A percentile compares a stretch with the other conserved stretches of the same genome.
Conservation (phyloP, 192 early-diverging fungal species). For the Backusella circina region DNA sequence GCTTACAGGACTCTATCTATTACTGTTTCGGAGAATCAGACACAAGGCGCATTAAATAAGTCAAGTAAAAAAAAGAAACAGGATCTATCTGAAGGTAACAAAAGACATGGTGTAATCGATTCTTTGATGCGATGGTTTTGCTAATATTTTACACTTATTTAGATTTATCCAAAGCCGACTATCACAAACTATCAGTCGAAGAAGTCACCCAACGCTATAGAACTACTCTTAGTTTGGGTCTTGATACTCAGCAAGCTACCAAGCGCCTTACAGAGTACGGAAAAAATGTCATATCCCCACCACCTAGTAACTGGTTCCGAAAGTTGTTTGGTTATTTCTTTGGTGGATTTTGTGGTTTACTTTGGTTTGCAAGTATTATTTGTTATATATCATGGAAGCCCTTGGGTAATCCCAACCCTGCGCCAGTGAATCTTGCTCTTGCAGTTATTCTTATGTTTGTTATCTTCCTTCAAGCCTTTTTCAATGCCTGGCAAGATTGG, state of each 20-base stretch:
- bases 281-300: conserved; percentile 40
- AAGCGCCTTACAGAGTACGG: conserved; percentile 35
- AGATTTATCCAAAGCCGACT: conserved; percentile 36
- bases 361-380: conserved; percentile 68
- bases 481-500: conserved; percentile 71
- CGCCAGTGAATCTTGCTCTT: conserved; percentile 53
- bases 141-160: conserved; percentile 9
- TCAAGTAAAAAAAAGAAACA: conserved; percentile 6
- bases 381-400: conserved; percentile 65
- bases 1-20: conserved; percentile 47
- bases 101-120: not conserved
- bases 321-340: conserved; percentile 53
- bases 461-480: conserved; percentile 63
- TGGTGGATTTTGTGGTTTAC: conserved; percentile 67
- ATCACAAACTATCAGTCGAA: conserved; percentile 40
- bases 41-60: conserved; percentile 2
- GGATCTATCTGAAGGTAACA: conserved; percentile 13
- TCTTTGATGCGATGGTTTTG: too few relatives aligned
- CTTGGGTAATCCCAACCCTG: conserved; percentile 44
- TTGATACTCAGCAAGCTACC: conserved; percentile 31
- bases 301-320: conserved; percentile 30
- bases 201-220: conserved; percentile 41
- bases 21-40: conserved; percentile 38
- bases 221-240: conserved; percentile 29
- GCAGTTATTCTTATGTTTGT: conserved; percentile 62